Base-by-base conservation (phyloP, 2,329 filamentous ascomycete species). In the Ceratocystis ficicola region DNA sequence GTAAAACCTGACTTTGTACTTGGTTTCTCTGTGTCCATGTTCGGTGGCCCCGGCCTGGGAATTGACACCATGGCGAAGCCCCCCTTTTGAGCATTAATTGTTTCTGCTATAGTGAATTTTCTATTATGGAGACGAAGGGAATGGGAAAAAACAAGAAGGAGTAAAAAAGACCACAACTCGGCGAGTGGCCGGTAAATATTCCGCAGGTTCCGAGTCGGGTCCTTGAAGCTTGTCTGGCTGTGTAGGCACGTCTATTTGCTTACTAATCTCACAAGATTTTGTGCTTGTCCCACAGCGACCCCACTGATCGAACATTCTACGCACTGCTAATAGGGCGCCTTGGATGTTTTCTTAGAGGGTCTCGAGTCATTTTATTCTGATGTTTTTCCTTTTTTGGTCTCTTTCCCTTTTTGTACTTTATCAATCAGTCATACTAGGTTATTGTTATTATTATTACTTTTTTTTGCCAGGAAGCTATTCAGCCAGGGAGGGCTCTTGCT, bases 21-120 rank as follows among this genome's bases (percentile, higher is more conserved):
- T 59, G 28, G n/a, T 59, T 25, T 59, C 28, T 59, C 55, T 59
- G 55, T 36, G 55, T 36, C 55, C 55, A 32, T 59, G 55, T 59
- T 59, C 55, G 55, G 55, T 59, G 28, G 55, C 28, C 55, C 55
- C 55, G 55, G 30, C 15, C 55, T 30, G 25, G 28, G 55, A 59
- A 59, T 15, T 59, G 55, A 36, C 55, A 36, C 17, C 6, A 52
- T 25, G 22, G 48, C 48, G 48, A 25, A 52, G 22, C 20, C 22
- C 48, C 48, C 48, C n/a, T 52, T 5, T 22, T 22, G 8, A 10
- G 1, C n/a, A 10, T 10, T 22, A 52, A 20, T 52, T 48, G 17
- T 48, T 8, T 48, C 3, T 48, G 8, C 25, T 52, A 52, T 52
- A 28, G 22, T 52, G 25, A 22, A 10, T 52, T 52, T 28, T 52